Base-by-base conservation (phyloP, 306 rosid species). In the Senna tora region DNA sequence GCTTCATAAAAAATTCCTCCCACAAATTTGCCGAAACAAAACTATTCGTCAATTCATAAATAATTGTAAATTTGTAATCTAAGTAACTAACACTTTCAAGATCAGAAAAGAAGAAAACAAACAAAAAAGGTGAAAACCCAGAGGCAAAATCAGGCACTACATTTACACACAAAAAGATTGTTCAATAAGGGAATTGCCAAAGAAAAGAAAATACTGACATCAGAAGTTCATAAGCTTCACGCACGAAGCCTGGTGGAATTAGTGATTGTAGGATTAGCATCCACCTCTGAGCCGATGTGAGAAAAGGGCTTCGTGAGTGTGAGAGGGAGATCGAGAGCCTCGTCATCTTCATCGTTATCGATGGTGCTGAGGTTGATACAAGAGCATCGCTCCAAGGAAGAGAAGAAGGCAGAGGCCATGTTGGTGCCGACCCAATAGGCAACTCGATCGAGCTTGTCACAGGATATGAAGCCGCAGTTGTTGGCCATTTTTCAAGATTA, bases 321-420 rank as follows among this genome's bases (percentile, higher is more conserved):
- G 14, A 77, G 59, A 47, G 74, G 55, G 10, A 75, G 76, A 5
- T 80, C 87, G 5, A 45, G 55, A 25, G 52, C 15, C 1, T 69
- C 38, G 36, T 79, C 78, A n/a, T n/a, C n/a, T n/a, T 58, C 83
- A 10, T 81, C 88, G 19, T 52, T 58, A 21, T 84, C 88, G 53
- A 43, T 30, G 79, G 85, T 78, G 85, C 53, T 81, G 68, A 84
- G 83, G 22, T 80, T 78, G 77, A 84, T 80, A 58, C 88, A 84
- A 72, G 80, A 81, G 67, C 85, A 84, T 15, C 88, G 83, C 63
- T 84, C 88, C 46, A 84, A 75, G 38, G 88, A 84, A 42, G 88
- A 66, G 73, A 84, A 78, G 79, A 84, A 84, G 47, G 77, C 88
- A 12, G 79, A 54, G 45, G 83, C 88, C 33, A 81, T 65, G 72